Evolutionary conservation across 768 basidiomycete species (phyloP), one percentile per base, ranked within the genome.

Genomic region (Termitomyces bulborhizus): DNA sequence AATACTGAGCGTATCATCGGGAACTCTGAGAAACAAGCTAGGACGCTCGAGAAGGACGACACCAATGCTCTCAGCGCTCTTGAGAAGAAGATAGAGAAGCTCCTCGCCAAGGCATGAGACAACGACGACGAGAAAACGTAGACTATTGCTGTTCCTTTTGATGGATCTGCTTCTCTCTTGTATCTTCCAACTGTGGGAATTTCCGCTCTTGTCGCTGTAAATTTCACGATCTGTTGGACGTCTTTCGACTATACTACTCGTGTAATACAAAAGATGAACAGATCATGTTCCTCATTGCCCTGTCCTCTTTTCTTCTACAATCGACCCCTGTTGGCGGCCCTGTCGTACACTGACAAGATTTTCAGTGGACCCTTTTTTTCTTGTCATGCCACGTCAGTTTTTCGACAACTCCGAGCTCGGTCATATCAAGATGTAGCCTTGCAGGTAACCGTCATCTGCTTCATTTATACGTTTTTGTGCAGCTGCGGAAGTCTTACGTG

Each of bases 1-100:
- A 74, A 76, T 44, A 66, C 81, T 32, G 86, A 87, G 61, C 74
- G 74, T 42, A 73, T 73, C 7, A 77, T 85, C 47, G 67, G 73
- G 1, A 66, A 63, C 12, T 68, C 83, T 7, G 85, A 88, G 57
- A 84, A 81, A 66, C 76, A 77, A 55, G 69, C 71, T 57, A 82
- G 78, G 57, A 65, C 64, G 13, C 60, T 79, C 7, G 71, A 73
- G 37, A 74, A 73, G 46, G 70, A 70, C 32, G 63, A 63, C 45
- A 59, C 58, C 27, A 65, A 64, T 29, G 45, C 62, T 9, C 29
- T 62, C 11, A 63, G 56, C 21, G 56, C 57, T 29, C 53, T 61
- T 11, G 69, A 68, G 54, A 65, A 66, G 57, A 65, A 66, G 46
- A 57, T 73, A 57, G 66, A 68, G 53, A 66, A 62, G 4, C 49